These are phyloP conservation scores for Suillus tomentosus DNA, from an alignment of 768 basidiomycete genomes.

Conservation along the genomic window DNA sequence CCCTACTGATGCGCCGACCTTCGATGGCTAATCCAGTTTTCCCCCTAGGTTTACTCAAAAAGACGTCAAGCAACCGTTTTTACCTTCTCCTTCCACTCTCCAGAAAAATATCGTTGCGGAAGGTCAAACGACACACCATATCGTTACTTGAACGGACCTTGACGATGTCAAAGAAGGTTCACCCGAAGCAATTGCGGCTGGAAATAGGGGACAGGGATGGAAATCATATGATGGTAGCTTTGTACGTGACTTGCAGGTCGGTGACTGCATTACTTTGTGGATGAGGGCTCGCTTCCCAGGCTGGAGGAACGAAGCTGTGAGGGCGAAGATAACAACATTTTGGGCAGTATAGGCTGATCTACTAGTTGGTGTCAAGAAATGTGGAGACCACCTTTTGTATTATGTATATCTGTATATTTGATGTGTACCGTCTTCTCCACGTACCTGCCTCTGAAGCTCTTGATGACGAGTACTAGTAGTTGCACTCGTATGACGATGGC, in stretches of 20 bases:
- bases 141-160: slow-evolving; percentile 10
- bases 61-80: neutral
- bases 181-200: slow-evolving; percentile 6
- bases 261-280: slow-evolving; percentile 16
- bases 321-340: neutral
- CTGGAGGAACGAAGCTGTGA: neutral
- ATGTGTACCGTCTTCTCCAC: neutral
- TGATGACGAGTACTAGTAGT: no score
- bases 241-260: slow-evolving; percentile 6
- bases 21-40: neutral
- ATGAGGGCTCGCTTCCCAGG: slow-evolving; percentile 11
- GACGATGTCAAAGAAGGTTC: slow-evolving; percentile 8
- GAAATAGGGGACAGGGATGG: slow-evolving; percentile 9
- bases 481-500: no score
- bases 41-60: neutral
- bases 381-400: neutral
- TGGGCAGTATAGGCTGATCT: slow-evolving; percentile 1
- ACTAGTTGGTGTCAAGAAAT: neutral
- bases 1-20: neutral
- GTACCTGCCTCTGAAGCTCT: no score
- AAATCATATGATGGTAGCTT: slow-evolving; percentile 11
- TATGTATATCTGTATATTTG: neutral
- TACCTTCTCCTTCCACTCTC: neutral
- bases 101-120: slow-evolving; percentile 9
- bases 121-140: neutral